Base-by-base conservation (phyloP, 192 early-diverging fungal species). In the Podochytrium sp. region DNA sequence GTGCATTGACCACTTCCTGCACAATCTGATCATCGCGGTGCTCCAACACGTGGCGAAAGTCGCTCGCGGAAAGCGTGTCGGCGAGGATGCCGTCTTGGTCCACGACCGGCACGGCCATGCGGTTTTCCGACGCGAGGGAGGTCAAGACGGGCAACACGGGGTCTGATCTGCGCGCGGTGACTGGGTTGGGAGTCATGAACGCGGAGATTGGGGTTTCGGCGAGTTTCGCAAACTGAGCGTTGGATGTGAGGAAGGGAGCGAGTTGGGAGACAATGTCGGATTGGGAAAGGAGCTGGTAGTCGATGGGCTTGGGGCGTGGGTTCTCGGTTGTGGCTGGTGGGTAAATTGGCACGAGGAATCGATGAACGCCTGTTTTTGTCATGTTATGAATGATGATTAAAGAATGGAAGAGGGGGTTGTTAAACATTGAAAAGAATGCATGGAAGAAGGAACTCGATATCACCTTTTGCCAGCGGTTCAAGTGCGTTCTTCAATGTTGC, bases 261-360 rank as follows among this genome's bases (percentile, higher is more conserved):
- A 65, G 55, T 12, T 37, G 27, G 25, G 51, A 14, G 30, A 60
- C 43, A 0, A 75, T 33, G 35, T 78, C 77, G 23, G 77, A 73
- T 41, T 66, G 70, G 3, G 77, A 47, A 7, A 32, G 42, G 4
- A 74, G 40, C 33, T 59, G 29, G 38, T 47, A 74, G 30, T 32
- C 12, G 35, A 25, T 40, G 2, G 70, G 70, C 10, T 34, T 34
- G n/a, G 18, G 37, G 35, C 37, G 35, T 14, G 38, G 70, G 42
- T 38, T 20, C 29, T 60, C 39, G 20, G 56, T 14, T 16, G 35
- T 27, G 33, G 55, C 27, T 27, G 60, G 29, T 16, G 62, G 3
- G 29, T 35, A 74, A 35, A 74, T 55, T 42, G 77, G 77, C 1
- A 78, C 72, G 20, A 78, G 64, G 16, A 78, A 23, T 20, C 77